phyloP scores from a whole-genome alignment of 176 grass and related monocot species.

The Hyparrhenia diplandra region DNA sequence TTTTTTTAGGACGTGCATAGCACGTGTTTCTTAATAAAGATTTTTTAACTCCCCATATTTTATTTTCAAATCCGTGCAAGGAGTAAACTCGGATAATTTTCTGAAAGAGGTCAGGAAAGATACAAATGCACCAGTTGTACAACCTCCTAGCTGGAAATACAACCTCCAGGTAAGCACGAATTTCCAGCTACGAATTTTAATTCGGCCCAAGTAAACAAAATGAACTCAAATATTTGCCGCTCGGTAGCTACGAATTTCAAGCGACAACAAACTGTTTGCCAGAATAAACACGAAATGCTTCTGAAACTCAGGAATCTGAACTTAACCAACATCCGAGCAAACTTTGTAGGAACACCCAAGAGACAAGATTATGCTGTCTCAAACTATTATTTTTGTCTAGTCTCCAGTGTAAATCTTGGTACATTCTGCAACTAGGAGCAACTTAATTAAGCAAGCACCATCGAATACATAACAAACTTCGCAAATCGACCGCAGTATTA shows the following conservation, averaged over 20 bases:
- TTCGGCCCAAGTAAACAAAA: too few species aligned
- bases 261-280: not conserved
- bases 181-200: too few species aligned
- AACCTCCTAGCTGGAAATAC: too few species aligned
- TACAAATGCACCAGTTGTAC: too few species aligned
- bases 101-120: too few species aligned
- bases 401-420: not conserved
- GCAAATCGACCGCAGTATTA: not conserved
- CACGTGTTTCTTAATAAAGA: too few species aligned
- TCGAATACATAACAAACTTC: not conserved
- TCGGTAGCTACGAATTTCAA: not conserved
- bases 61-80: too few species aligned
- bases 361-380: not conserved
- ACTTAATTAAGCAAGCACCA: conserved; percentile 28
- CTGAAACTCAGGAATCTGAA: not conserved
- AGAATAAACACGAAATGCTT: not conserved
- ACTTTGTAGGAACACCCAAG: not conserved
- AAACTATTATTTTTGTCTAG: not conserved
- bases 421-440: conserved; percentile 7
- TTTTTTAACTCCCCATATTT: too few species aligned
- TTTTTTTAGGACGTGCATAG: too few species aligned
- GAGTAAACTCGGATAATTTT: too few species aligned
- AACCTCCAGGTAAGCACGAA: too few species aligned
- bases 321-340: not conserved
- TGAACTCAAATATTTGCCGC: too few species aligned